A percentile compares a stretch with the other conserved stretches of the same genome.
Evolutionary conservation across 495 filamentous ascomycete genomes (phyloP).

Genomic region (Hypoxylon perforatum): DNA sequence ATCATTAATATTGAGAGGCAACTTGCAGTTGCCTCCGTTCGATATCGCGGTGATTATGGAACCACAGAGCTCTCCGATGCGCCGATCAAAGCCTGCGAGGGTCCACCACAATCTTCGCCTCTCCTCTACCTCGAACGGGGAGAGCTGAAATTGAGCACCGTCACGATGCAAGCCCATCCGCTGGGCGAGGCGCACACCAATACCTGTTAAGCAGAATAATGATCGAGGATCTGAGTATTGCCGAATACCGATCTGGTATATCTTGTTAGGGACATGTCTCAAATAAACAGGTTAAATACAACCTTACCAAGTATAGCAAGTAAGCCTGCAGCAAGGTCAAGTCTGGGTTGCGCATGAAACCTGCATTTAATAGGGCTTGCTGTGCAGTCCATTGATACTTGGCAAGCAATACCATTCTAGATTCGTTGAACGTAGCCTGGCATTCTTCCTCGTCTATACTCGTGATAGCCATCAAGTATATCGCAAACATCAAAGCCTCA

Average conservation of each 20-base stretch:
- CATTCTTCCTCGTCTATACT: conserved; percentile 65
- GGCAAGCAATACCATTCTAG: conserved; percentile 52
- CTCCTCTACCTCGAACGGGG: conserved; percentile 75
- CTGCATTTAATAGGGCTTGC: conserved; percentile 67
- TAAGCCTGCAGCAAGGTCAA: conserved; percentile 65
- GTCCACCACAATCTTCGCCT: conserved; percentile 79
- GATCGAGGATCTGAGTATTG: conserved; percentile 61
- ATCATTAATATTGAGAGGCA: conserved; percentile 68
- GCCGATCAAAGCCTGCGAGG: conserved; percentile 71
- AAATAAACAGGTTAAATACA: conserved; percentile 4
- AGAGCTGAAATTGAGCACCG: conserved; percentile 67
- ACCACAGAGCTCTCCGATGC: conserved; percentile 72
- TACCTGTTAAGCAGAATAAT: conserved; percentile 66
- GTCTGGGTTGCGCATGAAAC: conserved; percentile 66
- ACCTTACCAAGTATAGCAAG: conserved; percentile 64
- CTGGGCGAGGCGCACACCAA: conserved; percentile 75
- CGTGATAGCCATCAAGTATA: conserved; percentile 65
- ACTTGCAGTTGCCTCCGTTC: conserved; percentile 57
- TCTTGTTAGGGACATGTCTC: conserved; percentile 43
- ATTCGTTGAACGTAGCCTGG: conserved; percentile 59
- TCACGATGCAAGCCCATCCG: conserved; percentile 75
- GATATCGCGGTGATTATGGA: conserved; percentile 70
- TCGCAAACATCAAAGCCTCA: conserved; percentile 67
- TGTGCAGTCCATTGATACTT: conserved; percentile 63
- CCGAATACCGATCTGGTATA: conserved; percentile 53